Percentiles rank a stretch among this genome's conserved stretches.
Conservation (phyloP, 495 filamentous ascomycete species). For the Tuber borchii region DNA sequence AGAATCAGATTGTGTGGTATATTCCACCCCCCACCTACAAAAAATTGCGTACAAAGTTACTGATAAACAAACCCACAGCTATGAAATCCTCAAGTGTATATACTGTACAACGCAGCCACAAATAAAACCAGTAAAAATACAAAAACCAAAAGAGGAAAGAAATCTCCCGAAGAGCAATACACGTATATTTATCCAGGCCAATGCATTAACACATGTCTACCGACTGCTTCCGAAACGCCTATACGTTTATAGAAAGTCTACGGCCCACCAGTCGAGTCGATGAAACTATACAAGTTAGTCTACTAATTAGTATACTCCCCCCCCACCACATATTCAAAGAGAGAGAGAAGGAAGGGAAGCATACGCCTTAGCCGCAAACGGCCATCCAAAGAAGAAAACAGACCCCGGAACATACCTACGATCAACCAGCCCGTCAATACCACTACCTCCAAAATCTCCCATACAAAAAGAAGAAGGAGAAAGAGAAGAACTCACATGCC, state of each 20-base stretch:
- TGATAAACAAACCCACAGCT: no score
- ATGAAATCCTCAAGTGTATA: no score
- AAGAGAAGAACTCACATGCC: constrained; percentile 14
- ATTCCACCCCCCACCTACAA: background rate
- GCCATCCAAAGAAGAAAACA: constrained; percentile 34
- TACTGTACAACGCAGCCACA: background rate
- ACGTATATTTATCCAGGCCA: background rate
- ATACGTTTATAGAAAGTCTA: background rate
- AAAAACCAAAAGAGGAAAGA: background rate
- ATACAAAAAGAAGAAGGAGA: background rate
- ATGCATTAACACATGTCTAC: background rate
- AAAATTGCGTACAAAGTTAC: background rate
- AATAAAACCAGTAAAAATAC: background rate
- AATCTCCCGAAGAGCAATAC: background rate
- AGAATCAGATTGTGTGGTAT: background rate
- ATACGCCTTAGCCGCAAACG: constrained; percentile 30
- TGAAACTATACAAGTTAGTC: constrained; percentile 4
- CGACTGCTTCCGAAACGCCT: background rate
- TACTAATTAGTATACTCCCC: background rate
- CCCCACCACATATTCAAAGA: background rate
- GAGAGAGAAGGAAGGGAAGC: background rate
- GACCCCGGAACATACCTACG: constrained; percentile 30
- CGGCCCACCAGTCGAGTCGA: constrained; percentile 24
- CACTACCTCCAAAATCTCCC: background rate
- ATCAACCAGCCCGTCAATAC: background rate